A percentile compares a stretch with the other conserved stretches of the same genome.
Conservation (phyloP, 768 basidiomycete genomes). For the Cyathus striatus region DNA sequence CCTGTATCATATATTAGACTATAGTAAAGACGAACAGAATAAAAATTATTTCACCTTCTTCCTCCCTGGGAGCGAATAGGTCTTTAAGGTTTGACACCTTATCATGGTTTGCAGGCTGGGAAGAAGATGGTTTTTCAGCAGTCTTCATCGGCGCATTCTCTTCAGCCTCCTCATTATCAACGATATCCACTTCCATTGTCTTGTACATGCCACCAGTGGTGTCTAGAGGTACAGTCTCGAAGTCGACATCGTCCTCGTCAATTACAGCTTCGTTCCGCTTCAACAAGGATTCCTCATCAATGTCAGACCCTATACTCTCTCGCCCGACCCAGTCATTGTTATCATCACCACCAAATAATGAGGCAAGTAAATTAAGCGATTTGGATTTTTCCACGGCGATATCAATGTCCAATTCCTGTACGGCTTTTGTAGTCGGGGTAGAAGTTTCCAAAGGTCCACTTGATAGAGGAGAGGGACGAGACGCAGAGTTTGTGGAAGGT, state of each 20-base stretch:
- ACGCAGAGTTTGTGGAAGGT: conserved; percentile 1
- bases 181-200: neutral
- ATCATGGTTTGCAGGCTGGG: conserved; percentile 5
- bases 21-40: neutral
- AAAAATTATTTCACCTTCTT: conserved; percentile 52
- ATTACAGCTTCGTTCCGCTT: conserved; percentile 14
- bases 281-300: conserved; percentile 36
- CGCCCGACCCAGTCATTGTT: conserved; percentile 54
- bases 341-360: conserved; percentile 44
- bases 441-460: neutral
- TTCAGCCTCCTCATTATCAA: conserved; percentile 8
- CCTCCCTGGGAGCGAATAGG: conserved; percentile 66
- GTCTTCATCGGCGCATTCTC: conserved; percentile 4
- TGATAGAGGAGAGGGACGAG: neutral
- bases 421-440: neutral
- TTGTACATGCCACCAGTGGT: conserved; percentile 9
- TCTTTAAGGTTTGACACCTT: conserved; percentile 51
- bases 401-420: conserved; percentile 17
- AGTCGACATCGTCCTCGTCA: conserved; percentile 20
- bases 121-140: neutral
- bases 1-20: conserved; percentile 24
- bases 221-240: conserved; percentile 29
- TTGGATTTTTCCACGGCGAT: conserved; percentile 39
- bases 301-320: conserved; percentile 54
- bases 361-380: conserved; percentile 42